Conservation (phyloP, 805 yeast genomes). For the Candida parachauliodes region DNA sequence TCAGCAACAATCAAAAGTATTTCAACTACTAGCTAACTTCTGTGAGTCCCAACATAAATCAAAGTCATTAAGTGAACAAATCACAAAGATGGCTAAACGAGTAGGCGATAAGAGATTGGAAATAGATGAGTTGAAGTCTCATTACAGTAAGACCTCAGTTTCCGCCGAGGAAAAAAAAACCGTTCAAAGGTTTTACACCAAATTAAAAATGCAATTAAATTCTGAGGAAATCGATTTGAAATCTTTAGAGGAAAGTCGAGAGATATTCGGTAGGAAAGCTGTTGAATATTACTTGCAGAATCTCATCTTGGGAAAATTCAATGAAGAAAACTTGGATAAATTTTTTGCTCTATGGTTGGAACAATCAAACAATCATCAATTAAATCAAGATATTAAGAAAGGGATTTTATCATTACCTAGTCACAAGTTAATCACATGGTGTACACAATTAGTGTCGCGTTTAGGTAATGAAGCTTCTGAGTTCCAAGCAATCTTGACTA, state of each 20-base stretch:
- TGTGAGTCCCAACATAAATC: constrained; percentile 63
- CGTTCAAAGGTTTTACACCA: constrained; percentile 50
- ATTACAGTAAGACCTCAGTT: constrained; percentile 37
- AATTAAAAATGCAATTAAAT: constrained; percentile 44
- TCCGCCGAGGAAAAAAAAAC: constrained; percentile 47
- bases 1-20: constrained; percentile 40
- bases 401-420: constrained; percentile 47
- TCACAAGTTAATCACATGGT: constrained; percentile 71
- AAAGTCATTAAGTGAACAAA: constrained; percentile 39
- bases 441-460: constrained; percentile 75
- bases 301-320: constrained; percentile 39
- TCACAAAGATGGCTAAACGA: constrained; percentile 37
- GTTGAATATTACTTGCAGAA: constrained; percentile 57
- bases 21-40: constrained; percentile 63
- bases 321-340: constrained; percentile 59
- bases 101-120: constrained; percentile 45
- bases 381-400: constrained; percentile 41
- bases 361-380: constrained; percentile 40
- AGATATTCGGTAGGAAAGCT: constrained; percentile 49
- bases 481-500: constrained; percentile 56
- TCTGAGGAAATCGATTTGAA: constrained; percentile 49
- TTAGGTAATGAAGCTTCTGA: constrained; percentile 43
- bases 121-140: constrained; percentile 44
- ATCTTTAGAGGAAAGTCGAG: constrained; percentile 31
- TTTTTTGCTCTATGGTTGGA: constrained; percentile 85